phyloP scores from a whole-genome alignment of 176 grass and related monocot genomes.

The Saccharum officinarum region DNA sequence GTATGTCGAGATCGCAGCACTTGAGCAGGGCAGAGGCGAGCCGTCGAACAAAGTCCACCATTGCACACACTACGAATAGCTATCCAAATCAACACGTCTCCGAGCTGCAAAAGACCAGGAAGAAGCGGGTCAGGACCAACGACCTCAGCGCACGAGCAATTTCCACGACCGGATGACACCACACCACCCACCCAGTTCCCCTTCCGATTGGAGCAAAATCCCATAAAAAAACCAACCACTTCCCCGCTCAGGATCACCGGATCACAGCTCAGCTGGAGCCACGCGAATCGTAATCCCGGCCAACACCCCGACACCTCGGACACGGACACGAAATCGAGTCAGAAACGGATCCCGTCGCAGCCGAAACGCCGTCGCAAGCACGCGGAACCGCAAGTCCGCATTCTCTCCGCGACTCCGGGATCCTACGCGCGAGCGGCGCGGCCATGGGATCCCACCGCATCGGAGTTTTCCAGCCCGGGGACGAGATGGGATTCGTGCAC shows the following conservation, averaged over 20 bases:
- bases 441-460: neutral
- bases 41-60: constrained; percentile 64
- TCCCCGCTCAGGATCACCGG: neutral
- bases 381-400: neutral
- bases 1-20: constrained; percentile 73
- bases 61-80: constrained; percentile 36
- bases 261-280: neutral
- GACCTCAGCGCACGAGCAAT: neutral
- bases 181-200: neutral
- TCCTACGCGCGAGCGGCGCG: neutral
- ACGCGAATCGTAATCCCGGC: neutral
- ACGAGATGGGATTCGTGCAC: neutral
- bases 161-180: neutral
- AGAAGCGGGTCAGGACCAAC: neutral
- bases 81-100: constrained; percentile 30
- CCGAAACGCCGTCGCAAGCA: neutral
- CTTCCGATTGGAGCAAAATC: neutral
- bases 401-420: neutral
- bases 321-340: neutral
- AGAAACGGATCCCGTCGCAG: neutral
- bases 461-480: neutral
- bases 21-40: constrained; percentile 49
- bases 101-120: constrained; percentile 38
- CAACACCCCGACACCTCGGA: neutral
- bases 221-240: neutral